Base-by-base conservation (phyloP, 768 basidiomycete species). In the Russula griseocarnosa region DNA sequence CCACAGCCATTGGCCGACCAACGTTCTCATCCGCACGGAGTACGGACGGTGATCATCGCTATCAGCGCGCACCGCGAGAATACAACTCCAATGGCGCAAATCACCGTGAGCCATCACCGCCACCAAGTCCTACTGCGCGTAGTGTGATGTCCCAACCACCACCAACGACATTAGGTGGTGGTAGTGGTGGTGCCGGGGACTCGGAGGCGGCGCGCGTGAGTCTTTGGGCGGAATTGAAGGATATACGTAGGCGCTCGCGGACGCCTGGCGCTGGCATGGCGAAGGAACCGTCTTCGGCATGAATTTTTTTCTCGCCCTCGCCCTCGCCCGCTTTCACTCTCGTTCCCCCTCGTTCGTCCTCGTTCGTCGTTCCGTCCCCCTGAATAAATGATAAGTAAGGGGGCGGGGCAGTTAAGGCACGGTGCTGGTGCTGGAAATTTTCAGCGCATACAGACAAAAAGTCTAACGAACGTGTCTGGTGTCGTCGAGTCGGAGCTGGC, bases 81-180 rank as follows among this genome's bases (percentile, higher is more conserved):
- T 36, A 36, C 36, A 36, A 13, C 13, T 66, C 36, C 28, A n/a
- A 32, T 20, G 51, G 28, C 26, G 61, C 68, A 58, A 10, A 18
- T 47, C 66, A 65, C 26, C 78, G 78, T 11, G 73, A 74, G 26
- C 67, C 26, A 28, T 24, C 24, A 13, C 49, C 74, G 16, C 67
- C 49, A 18, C 24, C 74, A 16, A 81, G 80, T 66, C 78, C 79
- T 4, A 70, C 79, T 5, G 69, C 74, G 52, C 75, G 73, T 44
- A 66, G 59, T 44, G 66, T 58, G 38, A 67, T 67, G 55, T 67
- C 70, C 18, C 68, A 71, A 52, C 61, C 67, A 52, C 61, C 67
- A 3, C 22, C 28, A 7, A 47, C 66, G 1, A 56, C n/a, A 30
- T 40, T 61, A 3, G 49, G 2, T 50, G 49, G 26, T 26, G 49